These are phyloP conservation scores for Sporothrix globosa DNA, from an alignment of 2,329 filamentous ascomycete species.

Conservation along the genomic window DNA sequence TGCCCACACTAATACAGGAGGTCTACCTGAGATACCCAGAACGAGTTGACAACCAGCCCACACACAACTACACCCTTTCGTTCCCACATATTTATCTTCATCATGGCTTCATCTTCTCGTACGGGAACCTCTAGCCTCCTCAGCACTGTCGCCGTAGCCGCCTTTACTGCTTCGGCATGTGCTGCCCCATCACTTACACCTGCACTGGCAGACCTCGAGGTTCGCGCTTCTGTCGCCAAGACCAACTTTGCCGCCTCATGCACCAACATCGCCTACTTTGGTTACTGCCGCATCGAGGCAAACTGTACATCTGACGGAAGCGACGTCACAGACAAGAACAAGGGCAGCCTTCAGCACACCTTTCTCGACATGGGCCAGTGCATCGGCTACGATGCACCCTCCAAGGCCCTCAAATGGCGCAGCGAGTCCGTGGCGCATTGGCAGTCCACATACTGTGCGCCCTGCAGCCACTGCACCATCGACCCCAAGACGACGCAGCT, in stretches of 20 bases:
- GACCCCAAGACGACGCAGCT: slow-evolving; percentile 30
- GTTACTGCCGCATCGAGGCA: slow-evolving; percentile 35
- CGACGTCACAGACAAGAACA: not conserved
- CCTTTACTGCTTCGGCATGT: not conserved
- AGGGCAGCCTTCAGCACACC: slow-evolving; percentile 28
- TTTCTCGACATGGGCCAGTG: slow-evolving; percentile 35
- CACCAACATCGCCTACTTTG: slow-evolving; percentile 32
- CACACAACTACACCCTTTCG: not conserved
- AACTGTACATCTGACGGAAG: slow-evolving; percentile 32
- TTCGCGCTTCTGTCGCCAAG: not conserved
- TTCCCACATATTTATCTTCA: not conserved
- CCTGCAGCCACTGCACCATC: slow-evolving; percentile 34
- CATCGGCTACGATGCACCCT: slow-evolving; percentile 25
- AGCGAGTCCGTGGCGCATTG: slow-evolving; percentile 26
- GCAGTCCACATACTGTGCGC: slow-evolving; percentile 31
- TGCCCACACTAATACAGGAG: not conserved
- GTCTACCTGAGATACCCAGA: not conserved
- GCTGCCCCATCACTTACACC: not conserved
- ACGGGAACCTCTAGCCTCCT: not conserved
- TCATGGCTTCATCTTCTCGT: not conserved
- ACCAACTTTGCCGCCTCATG: slow-evolving; percentile 30
- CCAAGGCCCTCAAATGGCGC: slow-evolving; percentile 28
- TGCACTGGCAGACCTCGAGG: not conserved
- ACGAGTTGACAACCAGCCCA: no score
- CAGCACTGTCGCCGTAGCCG: not conserved